A percentile compares a stretch with the other conserved stretches of the same genome.
Conservation (phyloP, 352 stramenopile genomes). For the Phytophthora sojae region DNA sequence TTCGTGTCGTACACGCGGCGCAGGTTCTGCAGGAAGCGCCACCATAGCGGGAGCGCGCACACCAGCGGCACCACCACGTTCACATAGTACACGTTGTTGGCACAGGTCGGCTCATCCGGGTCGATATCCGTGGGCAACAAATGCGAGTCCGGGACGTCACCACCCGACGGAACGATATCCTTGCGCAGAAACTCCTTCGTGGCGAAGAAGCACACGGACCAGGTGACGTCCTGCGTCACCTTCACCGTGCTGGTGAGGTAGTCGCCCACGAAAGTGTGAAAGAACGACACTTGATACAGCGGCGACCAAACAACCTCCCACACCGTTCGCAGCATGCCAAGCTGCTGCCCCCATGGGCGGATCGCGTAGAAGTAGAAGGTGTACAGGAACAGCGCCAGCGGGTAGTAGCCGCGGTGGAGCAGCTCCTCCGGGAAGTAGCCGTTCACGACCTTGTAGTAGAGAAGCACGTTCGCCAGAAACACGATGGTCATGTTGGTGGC, state of each 20-base stretch:
- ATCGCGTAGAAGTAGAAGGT: conserved; percentile 94
- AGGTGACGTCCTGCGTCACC: conserved; percentile 90
- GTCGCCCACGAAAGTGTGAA: conserved; percentile 92
- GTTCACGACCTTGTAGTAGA: conserved; percentile 98
- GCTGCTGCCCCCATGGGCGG: conserved; percentile 82
- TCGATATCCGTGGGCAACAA: conserved; percentile 24
- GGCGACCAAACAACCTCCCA: conserved; percentile 91
- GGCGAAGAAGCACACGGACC: conserved; percentile 96
- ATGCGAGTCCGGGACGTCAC: conserved; percentile 17
- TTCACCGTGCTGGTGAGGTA: conserved; percentile 89
- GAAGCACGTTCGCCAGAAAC: conserved; percentile 94
- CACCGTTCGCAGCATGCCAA: conserved; percentile 89
- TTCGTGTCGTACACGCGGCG: conserved; percentile 95
- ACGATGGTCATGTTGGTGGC: conserved; percentile 97
- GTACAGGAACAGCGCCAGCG: conserved; percentile 93
- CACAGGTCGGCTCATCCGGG: conserved; percentile 36
- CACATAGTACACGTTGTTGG: conserved; percentile 92
- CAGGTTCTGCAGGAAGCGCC: conserved; percentile 97
- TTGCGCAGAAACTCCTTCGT: conserved; percentile 93
- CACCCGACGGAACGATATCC: conserved; percentile 45
- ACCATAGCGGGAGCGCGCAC: conserved; percentile 95
- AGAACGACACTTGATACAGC: conserved; percentile 94
- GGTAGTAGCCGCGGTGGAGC: conserved; percentile 91
- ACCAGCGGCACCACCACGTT: conserved; percentile 95
- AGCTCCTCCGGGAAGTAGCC: conserved; percentile 85